phyloP scores from a whole-genome alignment of 345 rosid genomes.

The Punica granatum region DNA sequence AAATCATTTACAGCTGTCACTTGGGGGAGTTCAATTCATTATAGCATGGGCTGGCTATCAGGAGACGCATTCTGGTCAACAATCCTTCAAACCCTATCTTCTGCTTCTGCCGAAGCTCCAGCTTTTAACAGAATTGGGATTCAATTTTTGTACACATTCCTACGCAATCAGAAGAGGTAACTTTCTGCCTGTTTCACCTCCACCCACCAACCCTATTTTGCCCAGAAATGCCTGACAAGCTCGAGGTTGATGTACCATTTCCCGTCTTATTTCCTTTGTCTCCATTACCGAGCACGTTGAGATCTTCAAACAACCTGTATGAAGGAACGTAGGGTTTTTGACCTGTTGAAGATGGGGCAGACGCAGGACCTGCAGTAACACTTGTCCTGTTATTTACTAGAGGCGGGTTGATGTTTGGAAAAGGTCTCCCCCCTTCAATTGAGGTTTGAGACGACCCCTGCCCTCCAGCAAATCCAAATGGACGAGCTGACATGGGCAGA shows the following conservation, averaged over 20 bases:
- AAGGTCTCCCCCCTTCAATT: neutral
- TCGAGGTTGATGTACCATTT: conserved; percentile 23
- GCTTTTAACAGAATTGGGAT: too few species aligned
- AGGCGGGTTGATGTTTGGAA: conserved; percentile 5
- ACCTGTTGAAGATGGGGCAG: conserved; percentile 21
- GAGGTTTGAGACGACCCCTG: neutral
- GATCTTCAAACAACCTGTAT: conserved; percentile 73
- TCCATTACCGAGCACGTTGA: conserved; percentile 10
- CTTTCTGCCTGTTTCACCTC: conserved; percentile 20
- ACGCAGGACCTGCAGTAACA: conserved; percentile 17
- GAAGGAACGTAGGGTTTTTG: conserved; percentile 78
- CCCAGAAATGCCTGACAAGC: conserved; percentile 33
- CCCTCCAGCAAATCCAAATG: neutral
- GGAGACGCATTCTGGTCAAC: too few species aligned
- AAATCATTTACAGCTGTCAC: too few species aligned
- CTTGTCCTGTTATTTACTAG: conserved; percentile 29
- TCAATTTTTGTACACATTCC: neutral
- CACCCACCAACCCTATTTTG: conserved; percentile 47
- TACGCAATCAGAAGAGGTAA: neutral
- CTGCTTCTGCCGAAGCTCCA: too few species aligned
- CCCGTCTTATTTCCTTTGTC: neutral
- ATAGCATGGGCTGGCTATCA: too few species aligned
- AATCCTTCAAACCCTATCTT: neutral
- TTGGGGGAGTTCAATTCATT: too few species aligned
- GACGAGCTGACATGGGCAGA: conserved; percentile 18